A percentile compares a stretch with the other conserved stretches of the same genome.
These are phyloP conservation scores for Basidiobolus meristosporus DNA, from an alignment of 371 early-diverging fungal species.

Conservation along the genomic window DNA sequence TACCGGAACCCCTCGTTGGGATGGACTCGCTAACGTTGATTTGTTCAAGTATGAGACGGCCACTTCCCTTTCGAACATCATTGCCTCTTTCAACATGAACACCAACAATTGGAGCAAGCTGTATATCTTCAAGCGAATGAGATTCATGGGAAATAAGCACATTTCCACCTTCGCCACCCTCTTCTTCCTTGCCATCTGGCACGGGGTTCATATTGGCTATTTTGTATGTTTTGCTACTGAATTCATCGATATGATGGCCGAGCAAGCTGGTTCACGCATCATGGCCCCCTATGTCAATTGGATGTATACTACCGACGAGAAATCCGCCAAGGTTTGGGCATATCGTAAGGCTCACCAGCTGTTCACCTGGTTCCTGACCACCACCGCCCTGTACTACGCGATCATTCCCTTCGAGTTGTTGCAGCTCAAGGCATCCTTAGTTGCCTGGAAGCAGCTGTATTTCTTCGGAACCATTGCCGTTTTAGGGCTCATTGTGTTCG, in stretches of 20 bases:
- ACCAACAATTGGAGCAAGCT: conserved; percentile 54
- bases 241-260: conserved; percentile 27
- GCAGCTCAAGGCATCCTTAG: too few species aligned
- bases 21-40: conserved; percentile 36
- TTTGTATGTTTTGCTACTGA: conserved; percentile 37
- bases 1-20: conserved; percentile 20
- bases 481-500: too few species aligned
- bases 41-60: conserved; percentile 24
- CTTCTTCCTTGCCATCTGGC: conserved; percentile 54
- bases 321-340: too few species aligned
- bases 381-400: too few species aligned
- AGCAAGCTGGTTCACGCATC: too few species aligned
- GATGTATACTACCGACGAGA: too few species aligned
- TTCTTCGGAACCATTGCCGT: too few species aligned
- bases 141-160: conserved; percentile 43
- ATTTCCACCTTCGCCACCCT: conserved; percentile 31
- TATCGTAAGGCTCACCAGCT: too few species aligned
- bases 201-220: conserved; percentile 46
- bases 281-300: too few species aligned
- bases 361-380: too few species aligned
- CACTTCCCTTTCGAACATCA: conserved; percentile 29
- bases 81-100: conserved; percentile 49
- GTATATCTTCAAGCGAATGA: conserved; percentile 49
- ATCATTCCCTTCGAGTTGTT: too few species aligned
- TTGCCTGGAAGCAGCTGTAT: too few species aligned